Evolutionary conservation across 768 basidiomycete genomes (phyloP), one percentile per base, ranked within the genome.

Genomic region (Amanita muscaria): DNA sequence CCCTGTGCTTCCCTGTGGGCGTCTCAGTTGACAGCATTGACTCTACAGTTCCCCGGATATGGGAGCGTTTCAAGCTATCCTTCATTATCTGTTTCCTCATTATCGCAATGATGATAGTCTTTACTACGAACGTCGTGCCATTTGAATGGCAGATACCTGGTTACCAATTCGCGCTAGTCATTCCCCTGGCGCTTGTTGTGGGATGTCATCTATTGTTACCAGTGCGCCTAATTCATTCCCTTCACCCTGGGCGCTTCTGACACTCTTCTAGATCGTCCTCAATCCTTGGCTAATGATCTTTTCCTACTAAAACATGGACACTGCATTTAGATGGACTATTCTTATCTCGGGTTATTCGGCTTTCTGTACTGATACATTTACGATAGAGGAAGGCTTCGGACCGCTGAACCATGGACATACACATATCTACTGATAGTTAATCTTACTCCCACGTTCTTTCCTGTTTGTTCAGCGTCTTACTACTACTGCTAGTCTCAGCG

Each of bases 281-380:
- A 91, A 91, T 54, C 88, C 87, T 0, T 87, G 82, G 81, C 64
- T 89, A 48, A 87, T 87, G 83, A 83, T 86, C 47, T 89, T 88
- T 63, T 81, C 79, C 1, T 76, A 70, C 48, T 76, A 53, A 65
- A 49, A 16, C n/a, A 7, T 40, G 24, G 19, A 11, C 14, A 14
- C 8, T 5, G 27, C 27, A 24, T 18, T 31, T 10, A 3, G 7
- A 30, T n/a, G 41, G 41, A 32, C 31, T 19, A 4, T 36, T 36
- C 18, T 36, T 10, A 19, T 10, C 19, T 36, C 3, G n/a, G 34
- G 34, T 19, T 19, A 16, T 15, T 18, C 18, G n/a, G 19, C 35
- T 22, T 21, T 23, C 23, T 14, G 23, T 24, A 12, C 5, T 27
- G 16, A 5, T 14, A 5, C 19, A n/a, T n/a, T n/a, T 24, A 40